Base-by-base conservation (phyloP, 164 flowering plant genomes). In the Chimonanthus praecox region DNA sequence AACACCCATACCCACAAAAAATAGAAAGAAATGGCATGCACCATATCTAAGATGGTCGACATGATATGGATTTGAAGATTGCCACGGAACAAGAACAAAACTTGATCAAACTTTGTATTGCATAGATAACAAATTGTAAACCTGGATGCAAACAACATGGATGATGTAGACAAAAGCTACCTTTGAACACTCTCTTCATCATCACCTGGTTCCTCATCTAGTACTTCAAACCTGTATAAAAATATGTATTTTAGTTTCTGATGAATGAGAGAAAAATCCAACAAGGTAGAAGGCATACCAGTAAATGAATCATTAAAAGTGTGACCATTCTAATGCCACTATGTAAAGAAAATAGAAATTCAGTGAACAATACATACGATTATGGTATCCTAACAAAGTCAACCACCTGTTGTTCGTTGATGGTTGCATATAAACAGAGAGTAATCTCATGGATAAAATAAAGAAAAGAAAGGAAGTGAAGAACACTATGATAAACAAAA, bases 141-240 rank as follows among this genome's bases (percentile, higher is more conserved):
- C 6, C 5, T 10, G 51, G 50, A n/a, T 15, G 10, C 44, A 47
- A 64, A 63, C 64, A 47, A 72, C 68, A 75, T 49, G 62, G 63
- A 62, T 58, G 10, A 47, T n/a, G 20, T 50, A 50, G 21, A 63
- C 60, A 33, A 74, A 58, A 46, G 49, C 67, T 78, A 94, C 98
- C 90, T 94, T 79, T 92, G 97, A 58, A 86, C 94, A 74, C 92
- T 85, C 70, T 91, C 99, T 82, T 92, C 97, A 81, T 94, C 97
- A 75, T 94, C 99, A 70, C 97, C 97, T 16, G 97, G 99, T 78
- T 94, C 99, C 85, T 94, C 99, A 76, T 94, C 97, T 58, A 94
- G 87, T 68, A 94, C 95, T 80, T 94, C 97, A 82, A 92, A 87
- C 80, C 99, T 94, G 86, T 74, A 76, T 5, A 73, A 33, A 71